Evolutionary conservation across 768 basidiomycete species (phyloP).

Genomic region (Botryobasidium botryosum): DNA sequence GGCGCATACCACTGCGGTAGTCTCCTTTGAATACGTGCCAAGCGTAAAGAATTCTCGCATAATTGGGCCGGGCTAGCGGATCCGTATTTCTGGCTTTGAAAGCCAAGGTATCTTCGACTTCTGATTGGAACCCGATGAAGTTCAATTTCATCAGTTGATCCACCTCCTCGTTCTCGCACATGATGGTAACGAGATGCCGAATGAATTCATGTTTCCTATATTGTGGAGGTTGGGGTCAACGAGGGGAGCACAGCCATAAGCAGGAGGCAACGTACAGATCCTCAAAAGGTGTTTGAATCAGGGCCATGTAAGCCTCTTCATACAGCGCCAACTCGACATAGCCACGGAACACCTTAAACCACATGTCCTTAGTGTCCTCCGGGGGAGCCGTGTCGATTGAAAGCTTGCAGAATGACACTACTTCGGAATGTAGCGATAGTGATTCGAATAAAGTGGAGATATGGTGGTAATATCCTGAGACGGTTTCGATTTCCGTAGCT

Average conservation of each 20-base stretch:
- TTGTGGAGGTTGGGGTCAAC: neutral
- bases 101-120: conserved; percentile 73
- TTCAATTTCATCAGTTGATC: conserved; percentile 64
- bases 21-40: conserved; percentile 83
- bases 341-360: conserved; percentile 64
- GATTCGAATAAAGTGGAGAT: conserved; percentile 57
- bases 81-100: conserved; percentile 93
- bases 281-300: conserved; percentile 58
- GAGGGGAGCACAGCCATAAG: neutral
- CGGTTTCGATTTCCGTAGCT: conserved; percentile 14
- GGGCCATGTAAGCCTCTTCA: conserved; percentile 72
- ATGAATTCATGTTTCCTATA: conserved; percentile 67
- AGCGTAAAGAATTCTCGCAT: conserved; percentile 83
- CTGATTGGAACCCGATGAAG: conserved; percentile 68
- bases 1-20: conserved; percentile 67
- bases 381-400: conserved; percentile 54
- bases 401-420: conserved; percentile 59
- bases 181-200: conserved; percentile 67
- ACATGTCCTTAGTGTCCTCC: conserved; percentile 43
- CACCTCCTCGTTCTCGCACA: conserved; percentile 81
- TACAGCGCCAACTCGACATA: conserved; percentile 55
- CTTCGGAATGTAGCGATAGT: conserved; percentile 34
- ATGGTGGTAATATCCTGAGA: conserved; percentile 64
- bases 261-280: conserved; percentile 43
- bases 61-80: conserved; percentile 68